Evolutionary conservation across 2,329 filamentous ascomycete species (phyloP), one percentile per base, ranked within the genome.

Genomic region (Arthrobotrys megalospora): DNA sequence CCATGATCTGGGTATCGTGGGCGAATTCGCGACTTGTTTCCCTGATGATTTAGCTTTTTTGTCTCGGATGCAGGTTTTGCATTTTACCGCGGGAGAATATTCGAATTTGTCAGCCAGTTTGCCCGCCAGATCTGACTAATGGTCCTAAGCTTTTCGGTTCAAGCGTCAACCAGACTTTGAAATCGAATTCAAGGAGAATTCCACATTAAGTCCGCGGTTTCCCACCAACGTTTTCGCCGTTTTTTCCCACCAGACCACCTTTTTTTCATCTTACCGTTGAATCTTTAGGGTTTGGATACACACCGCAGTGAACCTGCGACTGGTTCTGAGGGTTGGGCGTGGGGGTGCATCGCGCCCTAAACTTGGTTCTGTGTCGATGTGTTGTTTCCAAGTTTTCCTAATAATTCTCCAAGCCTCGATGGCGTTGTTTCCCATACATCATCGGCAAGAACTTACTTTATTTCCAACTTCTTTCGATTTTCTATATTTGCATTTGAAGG

Each of bases 31-130:
- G 52, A 36, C 52, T 28, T 11, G 48, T 52, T 52, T 52, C 48
- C 48, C 48, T 48, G 45, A 48, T 24, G 3, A 19, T 24, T 21
- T 11, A 10, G 19, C n/a, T 5, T 14, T 5, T n/a, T 47, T 16
- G 43, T 19, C 16, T 47, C 47, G 24, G 24, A 34, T 53, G 34
- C 52, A 58, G 3, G 52, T 38, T 58, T 10, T 38, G 34, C 6
- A 12, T 38, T 58, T 58, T 38, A 58, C 52, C 52, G 52, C 52
- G 52, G 52, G 10, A 34, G 34, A 58, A 58, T 58, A 38, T 58
- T 58, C 8, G 0, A 14, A 58, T 58, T 58, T 58, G 52, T 58
- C 32, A 58, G 52, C 52, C 43, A 10, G 24, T n/a, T 53, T 36
- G 14, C 12, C 14, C 16, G 16, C n/a, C 2, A n/a, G 5, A 32